Evolutionary conservation across 1,284 basidiomycete genomes (phyloP), one percentile per base, ranked within the genome.

Genomic region (Microbotryum scabiosae): DNA sequence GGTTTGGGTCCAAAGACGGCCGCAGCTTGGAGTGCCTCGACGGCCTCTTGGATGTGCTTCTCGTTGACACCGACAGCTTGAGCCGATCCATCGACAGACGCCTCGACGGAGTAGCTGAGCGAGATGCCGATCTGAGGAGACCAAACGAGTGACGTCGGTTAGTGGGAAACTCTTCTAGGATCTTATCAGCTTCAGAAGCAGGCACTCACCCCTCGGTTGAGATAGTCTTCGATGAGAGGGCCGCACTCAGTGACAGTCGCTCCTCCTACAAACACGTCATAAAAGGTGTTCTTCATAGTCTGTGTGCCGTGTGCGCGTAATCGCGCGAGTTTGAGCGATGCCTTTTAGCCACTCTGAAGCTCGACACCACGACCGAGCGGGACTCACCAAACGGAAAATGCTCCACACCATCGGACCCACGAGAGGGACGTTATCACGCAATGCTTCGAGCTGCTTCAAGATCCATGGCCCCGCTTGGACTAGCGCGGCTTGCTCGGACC

Each of bases 101-200:
- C 69, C 54, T 72, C 71, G 3, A 69, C 71, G 10, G 61, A 64
- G 60, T 71, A 72, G 54, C 69, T 70, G 51, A 72, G 62, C 59
- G 71, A 61, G n/a, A 68, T 65, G 21, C 69, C 69, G 49, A 69
- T 46, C 62, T 67, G 28, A 9, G 50, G 30, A 30, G 30, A 30
- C 30, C 30, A 8, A 49, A 60, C 32, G 47, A 23, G 36, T 21
- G 23, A 14, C 23, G 21, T 36, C 26, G 18, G 26, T 54, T 23
- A 61, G 53, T 18, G 36, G 30, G 7, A 30, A 41, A 41, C 4
- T 12, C 36, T 16, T 18, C 5, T 12, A 18, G 5, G 16, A 16
- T 16, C 36, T 18, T 12, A 5, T 41, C 36, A 41, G 36, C 36
- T 41, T 41, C n/a, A 36, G 25, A 10, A 36, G 7, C 3, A 16